A percentile compares a stretch with the other conserved stretches of the same genome.
These are phyloP conservation scores for Syzygium aqueum DNA, from an alignment of 345 rosid species.

Conservation along the genomic window DNA sequence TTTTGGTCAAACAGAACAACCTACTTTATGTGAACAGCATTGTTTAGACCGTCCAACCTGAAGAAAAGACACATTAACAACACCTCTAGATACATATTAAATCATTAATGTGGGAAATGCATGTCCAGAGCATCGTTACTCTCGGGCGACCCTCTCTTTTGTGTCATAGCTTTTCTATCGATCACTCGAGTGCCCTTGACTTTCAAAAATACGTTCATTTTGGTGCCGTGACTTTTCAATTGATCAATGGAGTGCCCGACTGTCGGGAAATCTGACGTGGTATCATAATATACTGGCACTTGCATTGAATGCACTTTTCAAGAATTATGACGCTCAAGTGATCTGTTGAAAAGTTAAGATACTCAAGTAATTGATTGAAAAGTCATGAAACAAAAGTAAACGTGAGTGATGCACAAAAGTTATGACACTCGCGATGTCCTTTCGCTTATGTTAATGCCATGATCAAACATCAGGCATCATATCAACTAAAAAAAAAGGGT, in stretches of 20 bases:
- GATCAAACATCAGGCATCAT: neutral
- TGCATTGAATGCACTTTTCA: neutral
- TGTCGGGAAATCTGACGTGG: neutral
- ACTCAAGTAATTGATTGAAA: neutral
- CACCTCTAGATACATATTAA: neutral
- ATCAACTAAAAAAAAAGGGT: neutral
- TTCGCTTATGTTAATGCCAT: neutral
- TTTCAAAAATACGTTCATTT: neutral
- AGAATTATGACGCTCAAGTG: fast-evolving
- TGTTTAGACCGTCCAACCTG: neutral
- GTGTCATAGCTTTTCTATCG: neutral
- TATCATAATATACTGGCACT: neutral
- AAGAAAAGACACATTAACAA: neutral
- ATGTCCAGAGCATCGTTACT: fast-evolving
- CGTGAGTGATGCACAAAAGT: neutral
- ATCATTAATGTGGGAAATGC: too few relatives aligned
- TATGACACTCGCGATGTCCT: fast-evolving
- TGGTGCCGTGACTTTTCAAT: neutral
- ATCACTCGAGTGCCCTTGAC: neutral
- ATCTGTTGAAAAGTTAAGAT: neutral
- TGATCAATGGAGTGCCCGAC: too few relatives aligned
- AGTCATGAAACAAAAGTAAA: neutral
- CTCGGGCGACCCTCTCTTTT: fast-evolving
- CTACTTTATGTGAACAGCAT: fast-evolving
- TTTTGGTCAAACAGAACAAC: neutral